phyloP scores from a whole-genome alignment of 164 flowering plant species.

The Houttuynia cordata region DNA sequence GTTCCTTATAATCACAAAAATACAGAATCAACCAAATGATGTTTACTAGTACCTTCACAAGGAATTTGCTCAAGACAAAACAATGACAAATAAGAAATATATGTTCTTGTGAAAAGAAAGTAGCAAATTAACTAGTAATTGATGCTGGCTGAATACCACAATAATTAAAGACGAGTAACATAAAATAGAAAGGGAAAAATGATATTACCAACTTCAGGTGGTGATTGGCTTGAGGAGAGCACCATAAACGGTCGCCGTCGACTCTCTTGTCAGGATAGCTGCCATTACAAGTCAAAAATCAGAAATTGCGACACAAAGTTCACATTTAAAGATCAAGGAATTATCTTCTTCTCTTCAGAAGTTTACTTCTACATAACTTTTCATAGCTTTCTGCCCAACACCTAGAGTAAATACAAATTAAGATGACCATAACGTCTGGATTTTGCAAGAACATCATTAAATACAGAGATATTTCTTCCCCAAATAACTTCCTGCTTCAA shows the following conservation, averaged over 20 bases:
- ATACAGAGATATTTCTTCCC: neutral
- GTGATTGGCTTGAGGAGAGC: constrained; percentile 14
- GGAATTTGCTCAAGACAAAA: neutral
- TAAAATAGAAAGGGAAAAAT: neutral
- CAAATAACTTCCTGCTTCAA: neutral
- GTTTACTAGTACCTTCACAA: neutral
- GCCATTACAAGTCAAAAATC: constrained; percentile 11
- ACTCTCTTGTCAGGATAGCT: constrained; percentile 28
- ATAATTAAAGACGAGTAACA: neutral
- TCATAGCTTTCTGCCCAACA: too few relatives aligned
- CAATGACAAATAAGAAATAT: too few relatives aligned
- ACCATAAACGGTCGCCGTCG: constrained; percentile 12
- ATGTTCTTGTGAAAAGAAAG: neutral
- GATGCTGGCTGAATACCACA: too few relatives aligned
- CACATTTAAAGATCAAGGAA: neutral
- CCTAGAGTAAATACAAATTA: too few relatives aligned
- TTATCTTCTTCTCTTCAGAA: neutral
- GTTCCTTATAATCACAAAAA: constrained; percentile 33
- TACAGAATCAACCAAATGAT: constrained; percentile 5
- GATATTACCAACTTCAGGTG: constrained; percentile 19
- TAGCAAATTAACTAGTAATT: neutral
- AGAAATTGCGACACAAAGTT: neutral
- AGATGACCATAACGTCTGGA: too few relatives aligned
- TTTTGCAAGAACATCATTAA: neutral
- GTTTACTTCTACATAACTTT: neutral